A percentile compares a stretch with the other conserved stretches of the same genome.
Evolutionary conservation across 768 basidiomycete species (phyloP).

Genomic region (Russula sp.): DNA sequence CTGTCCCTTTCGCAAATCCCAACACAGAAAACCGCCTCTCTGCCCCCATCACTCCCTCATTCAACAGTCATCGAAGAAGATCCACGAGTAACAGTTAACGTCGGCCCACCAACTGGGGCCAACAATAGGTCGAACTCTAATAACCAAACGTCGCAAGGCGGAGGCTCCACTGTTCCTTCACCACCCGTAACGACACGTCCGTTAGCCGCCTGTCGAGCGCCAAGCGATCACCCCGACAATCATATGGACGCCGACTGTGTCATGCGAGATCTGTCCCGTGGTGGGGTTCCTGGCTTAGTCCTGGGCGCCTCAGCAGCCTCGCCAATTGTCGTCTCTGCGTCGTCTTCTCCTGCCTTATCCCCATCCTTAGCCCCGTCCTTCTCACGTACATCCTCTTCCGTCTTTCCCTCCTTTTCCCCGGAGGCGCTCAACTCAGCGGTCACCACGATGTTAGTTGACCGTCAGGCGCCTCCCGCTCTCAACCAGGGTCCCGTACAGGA

Average conservation of each 20-base stretch:
- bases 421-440: background rate
- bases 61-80: background rate
- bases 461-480: background rate
- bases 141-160: background rate
- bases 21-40: background rate
- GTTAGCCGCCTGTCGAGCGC: background rate
- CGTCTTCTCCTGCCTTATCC: background rate
- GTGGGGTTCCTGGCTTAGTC: conserved; percentile 5
- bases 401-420: background rate
- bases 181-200: background rate
- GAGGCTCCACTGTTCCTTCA: background rate
- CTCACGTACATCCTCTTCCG: background rate
- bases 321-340: conserved; percentile 1
- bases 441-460: background rate
- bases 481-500: conserved; percentile 4
- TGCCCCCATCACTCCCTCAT: background rate
- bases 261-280: background rate
- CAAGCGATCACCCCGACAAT: background rate
- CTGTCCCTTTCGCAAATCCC: background rate
- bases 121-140: background rate
- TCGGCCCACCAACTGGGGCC: background rate
- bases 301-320: background rate
- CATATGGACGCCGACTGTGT: background rate
- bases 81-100: background rate
- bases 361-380: background rate